Base-by-base conservation (phyloP, 306 rosid genomes). In the Castanea mollissima region DNA sequence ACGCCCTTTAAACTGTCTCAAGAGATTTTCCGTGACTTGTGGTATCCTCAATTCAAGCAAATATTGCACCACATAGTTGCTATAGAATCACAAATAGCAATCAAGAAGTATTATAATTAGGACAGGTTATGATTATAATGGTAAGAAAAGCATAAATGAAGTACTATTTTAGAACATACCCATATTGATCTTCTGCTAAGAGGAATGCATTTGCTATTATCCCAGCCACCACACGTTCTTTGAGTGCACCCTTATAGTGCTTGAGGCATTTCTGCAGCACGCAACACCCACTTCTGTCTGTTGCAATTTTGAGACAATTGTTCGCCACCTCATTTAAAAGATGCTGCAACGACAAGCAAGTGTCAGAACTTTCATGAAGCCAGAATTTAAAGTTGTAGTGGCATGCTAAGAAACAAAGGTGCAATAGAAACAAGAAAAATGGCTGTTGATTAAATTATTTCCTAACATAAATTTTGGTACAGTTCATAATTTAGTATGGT, bases 31-130 rank as follows among this genome's bases (percentile, higher is more conserved):
- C 19, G 92, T 83, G 2, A 89, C 32, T 49, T n/a, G 68, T 2
- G 81, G 85, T 55, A 75, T 79, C 60, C 55, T 75, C 79, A 82
- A 18, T 31, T 82, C 82, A 31, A 92, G 74, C 31, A 92, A 29
- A 77, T 89, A 86, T 79, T 92, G 97, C 76, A 90, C 76, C 68
- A 92, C 97, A 55, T 90, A 92, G 88, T 92, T 92, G 55, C 97
- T 92, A 87, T 55, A 49, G 80, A 49, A 67, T 10, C 0, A 55
- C 20, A 27, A 71, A 78, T 65, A 80, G 69, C 72, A 71, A 57
- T 38, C 76, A 55, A 49, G 27, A 58, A 65, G 14, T 74, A 73
- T 71, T 67, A 56, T 49, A 51, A 9, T 46, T 19, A 76, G 67
- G 32, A 63, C 21, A 75, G 71, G 78, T 62, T 46, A 31, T 32